Evolutionary conservation across 2,329 filamentous ascomycete species (phyloP).

Genomic region (Claviceps pusilla): DNA sequence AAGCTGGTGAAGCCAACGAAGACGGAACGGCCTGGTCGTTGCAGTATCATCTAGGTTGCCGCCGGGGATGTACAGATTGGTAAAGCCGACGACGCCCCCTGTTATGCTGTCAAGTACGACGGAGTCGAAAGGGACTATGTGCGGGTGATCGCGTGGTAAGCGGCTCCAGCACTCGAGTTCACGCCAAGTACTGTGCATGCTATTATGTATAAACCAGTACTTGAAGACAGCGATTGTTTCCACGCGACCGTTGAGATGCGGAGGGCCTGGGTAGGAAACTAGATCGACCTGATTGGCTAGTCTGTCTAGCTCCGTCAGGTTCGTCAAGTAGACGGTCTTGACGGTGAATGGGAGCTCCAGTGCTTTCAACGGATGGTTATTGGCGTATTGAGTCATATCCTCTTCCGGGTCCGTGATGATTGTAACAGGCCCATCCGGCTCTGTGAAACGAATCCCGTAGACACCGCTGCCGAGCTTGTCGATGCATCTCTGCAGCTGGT

Average conservation of each 20-base stretch:
- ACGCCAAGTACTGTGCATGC: constrained; percentile 13
- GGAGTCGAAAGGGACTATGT: constrained; percentile 21
- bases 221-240: constrained; percentile 17
- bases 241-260: background rate
- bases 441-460: constrained; percentile 11
- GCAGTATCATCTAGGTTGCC: constrained; percentile 18
- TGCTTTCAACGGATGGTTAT: constrained; percentile 11
- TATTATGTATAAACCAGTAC: constrained; percentile 17
- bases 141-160: constrained; percentile 19
- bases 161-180: constrained; percentile 22
- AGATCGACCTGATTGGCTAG: constrained; percentile 15
- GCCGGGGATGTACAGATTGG: constrained; percentile 16
- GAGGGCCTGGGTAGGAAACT: constrained; percentile 7
- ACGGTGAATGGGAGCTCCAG: constrained; percentile 7
- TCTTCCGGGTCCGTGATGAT: constrained; percentile 12
- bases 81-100: constrained; percentile 13
- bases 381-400: constrained; percentile 14
- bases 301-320: constrained; percentile 16
- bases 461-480: constrained; percentile 8
- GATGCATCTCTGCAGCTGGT: constrained; percentile 10
- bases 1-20: constrained; percentile 23
- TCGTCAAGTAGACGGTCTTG: constrained; percentile 6
- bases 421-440: constrained; percentile 6
- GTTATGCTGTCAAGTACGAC: constrained; percentile 20
- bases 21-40: constrained; percentile 15